Conservation (phyloP, 2,329 filamentous ascomycete genomes). For the Blastomyces gilchristii region DNA sequence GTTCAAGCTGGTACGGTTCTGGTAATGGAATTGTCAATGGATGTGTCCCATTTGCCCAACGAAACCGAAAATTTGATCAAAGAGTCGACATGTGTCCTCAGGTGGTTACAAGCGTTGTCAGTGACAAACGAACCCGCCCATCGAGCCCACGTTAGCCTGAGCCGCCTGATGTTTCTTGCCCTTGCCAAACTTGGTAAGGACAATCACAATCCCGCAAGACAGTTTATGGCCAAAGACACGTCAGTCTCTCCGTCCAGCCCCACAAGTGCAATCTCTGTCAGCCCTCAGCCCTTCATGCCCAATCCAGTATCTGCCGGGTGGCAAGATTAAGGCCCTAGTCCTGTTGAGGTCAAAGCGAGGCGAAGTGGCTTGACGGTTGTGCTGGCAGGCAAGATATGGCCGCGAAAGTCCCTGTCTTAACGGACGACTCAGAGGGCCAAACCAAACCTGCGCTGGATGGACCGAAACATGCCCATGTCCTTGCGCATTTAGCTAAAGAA, state of each 20-base stretch:
- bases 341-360: background rate
- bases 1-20: slow-evolving; percentile 31
- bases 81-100: slow-evolving; percentile 24
- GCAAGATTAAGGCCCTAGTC: background rate
- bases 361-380: background rate
- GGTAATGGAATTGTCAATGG: slow-evolving; percentile 28
- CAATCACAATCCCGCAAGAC: background rate
- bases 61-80: slow-evolving; percentile 20
- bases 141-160: slow-evolving; percentile 20
- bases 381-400: background rate
- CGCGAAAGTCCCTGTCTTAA: background rate
- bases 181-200: slow-evolving; percentile 9
- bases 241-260: background rate
- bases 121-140: slow-evolving; percentile 22
- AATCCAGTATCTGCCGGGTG: background rate
- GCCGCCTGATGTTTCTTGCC: slow-evolving; percentile 12
- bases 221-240: background rate
- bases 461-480: background rate
- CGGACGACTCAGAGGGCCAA: background rate
- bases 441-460: background rate
- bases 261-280: background rate
- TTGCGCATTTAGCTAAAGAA: background rate
- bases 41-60: slow-evolving; percentile 19
- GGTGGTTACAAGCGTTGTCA: slow-evolving; percentile 27
- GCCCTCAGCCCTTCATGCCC: background rate